Evolutionary conservation across 2,329 filamentous ascomycete genomes (phyloP).

Genomic region (Endothia cerciana): DNA sequence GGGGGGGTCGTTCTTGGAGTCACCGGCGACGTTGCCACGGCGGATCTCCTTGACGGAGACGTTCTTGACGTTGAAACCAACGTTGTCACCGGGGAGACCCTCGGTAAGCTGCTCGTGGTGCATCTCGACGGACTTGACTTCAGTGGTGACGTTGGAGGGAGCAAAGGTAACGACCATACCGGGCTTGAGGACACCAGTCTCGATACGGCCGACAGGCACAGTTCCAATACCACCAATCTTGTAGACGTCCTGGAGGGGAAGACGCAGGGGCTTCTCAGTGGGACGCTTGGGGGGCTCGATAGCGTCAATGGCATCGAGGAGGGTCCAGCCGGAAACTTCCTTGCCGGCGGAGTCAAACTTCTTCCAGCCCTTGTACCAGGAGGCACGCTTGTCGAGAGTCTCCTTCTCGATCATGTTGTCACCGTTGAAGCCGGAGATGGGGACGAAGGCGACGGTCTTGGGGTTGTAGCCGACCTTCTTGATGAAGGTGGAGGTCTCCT

Average conservation of each 20-base stretch:
- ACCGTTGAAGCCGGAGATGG: constrained; percentile 99
- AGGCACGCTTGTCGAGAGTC: constrained; percentile 74
- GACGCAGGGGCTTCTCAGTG: constrained; percentile 98
- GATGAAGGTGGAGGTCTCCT: constrained; percentile 99
- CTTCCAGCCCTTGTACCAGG: constrained; percentile 99
- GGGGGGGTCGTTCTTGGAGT: constrained; percentile 99
- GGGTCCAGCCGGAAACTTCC: constrained; percentile 92
- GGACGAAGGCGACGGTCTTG: constrained; percentile 97
- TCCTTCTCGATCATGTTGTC: constrained; percentile 98
- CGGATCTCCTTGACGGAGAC: constrained; percentile 99
- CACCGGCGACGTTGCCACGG: constrained; percentile 99
- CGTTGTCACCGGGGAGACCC: constrained; percentile 99
- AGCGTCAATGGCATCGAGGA: constrained; percentile 97
- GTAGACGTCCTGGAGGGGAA: constrained; percentile 99
- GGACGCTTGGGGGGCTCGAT: constrained; percentile 93
- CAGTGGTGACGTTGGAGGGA: constrained; percentile 98
- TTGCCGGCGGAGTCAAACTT: constrained; percentile 86
- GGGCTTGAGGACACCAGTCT: constrained; percentile 95
- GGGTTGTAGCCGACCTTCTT: constrained; percentile 99
- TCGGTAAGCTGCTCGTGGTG: constrained; percentile 98
- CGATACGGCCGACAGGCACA: constrained; percentile 99
- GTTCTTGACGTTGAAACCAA: constrained; percentile 99
- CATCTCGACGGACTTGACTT: constrained; percentile 99
- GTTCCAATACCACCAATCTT: constrained; percentile 99
- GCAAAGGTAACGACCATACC: constrained; percentile 98